Conservation (phyloP, 345 rosid genomes). For the Hibiscus tridactylites region DNA sequence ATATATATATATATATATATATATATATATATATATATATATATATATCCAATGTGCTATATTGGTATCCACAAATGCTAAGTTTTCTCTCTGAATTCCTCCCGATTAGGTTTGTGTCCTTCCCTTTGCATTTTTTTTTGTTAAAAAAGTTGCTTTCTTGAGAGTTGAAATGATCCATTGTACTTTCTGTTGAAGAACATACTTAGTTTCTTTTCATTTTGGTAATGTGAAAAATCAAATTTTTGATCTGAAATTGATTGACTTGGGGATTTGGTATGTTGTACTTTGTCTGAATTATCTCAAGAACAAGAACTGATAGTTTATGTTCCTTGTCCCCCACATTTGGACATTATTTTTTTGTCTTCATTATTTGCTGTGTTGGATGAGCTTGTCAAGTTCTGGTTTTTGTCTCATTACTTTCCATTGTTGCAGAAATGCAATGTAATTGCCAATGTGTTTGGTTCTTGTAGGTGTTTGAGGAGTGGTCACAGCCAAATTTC, state of each 20-base stretch:
- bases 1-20: no score
- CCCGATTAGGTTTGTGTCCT: conserved; percentile 24
- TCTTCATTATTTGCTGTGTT: not conserved
- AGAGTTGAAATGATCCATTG: not conserved
- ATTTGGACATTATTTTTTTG: not conserved
- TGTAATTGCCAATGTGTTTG: not conserved
- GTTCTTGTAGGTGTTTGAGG: conserved; percentile 19
- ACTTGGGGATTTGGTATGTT: conserved; percentile 6
- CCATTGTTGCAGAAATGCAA: not conserved
- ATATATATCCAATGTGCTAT: conserved; percentile 19
- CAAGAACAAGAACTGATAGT: not conserved
- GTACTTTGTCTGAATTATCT: not conserved
- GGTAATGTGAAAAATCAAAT: not conserved
- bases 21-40: no score
- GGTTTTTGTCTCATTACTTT: not conserved
- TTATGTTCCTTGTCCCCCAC: not conserved
- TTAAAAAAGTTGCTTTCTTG: not conserved
- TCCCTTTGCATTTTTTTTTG: not conserved
- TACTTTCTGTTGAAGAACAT: not conserved
- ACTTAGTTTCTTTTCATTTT: no score
- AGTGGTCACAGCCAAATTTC: not conserved
- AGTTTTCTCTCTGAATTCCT: conserved; percentile 21
- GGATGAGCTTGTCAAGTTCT: not conserved
- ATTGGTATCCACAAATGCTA: not conserved
- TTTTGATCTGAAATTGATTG: conserved; percentile 4